Evolutionary conservation across 805 yeast species (phyloP).

Genomic region (Candida sakaeoensis): DNA sequence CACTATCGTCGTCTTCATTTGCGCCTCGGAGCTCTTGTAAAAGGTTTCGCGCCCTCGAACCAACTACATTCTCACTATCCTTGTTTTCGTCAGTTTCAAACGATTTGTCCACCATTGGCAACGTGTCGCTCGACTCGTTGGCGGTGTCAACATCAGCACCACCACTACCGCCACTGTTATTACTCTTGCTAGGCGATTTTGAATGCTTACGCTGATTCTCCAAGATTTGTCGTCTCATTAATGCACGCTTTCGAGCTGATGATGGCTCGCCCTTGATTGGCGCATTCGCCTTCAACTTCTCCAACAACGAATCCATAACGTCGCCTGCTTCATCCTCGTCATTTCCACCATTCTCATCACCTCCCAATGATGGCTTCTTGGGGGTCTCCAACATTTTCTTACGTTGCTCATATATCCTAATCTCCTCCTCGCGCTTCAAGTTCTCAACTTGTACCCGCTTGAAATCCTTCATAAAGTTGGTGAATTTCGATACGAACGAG

Average conservation of each 20-base stretch:
- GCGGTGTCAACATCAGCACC: too few relatives aligned
- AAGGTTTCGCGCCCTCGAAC: constrained; percentile 59
- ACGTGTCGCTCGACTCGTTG: too few relatives aligned
- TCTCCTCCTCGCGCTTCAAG: constrained; percentile 63
- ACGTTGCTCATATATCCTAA: constrained; percentile 68
- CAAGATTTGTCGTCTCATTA: constrained; percentile 60
- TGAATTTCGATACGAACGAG: constrained; percentile 59
- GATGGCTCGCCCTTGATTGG: constrained; percentile 73
- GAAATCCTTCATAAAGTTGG: constrained; percentile 57
- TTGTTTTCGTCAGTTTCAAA: constrained; percentile 7
- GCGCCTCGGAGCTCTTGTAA: constrained; percentile 54
- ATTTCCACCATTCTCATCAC: constrained; percentile 18
- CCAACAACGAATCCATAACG: constrained; percentile 83
- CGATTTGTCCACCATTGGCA: too few relatives aligned
- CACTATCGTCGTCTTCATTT: constrained; percentile 13
- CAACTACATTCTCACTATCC: constrained; percentile 34
- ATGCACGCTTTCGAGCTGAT: constrained; percentile 76
- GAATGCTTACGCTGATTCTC: constrained; percentile 23
- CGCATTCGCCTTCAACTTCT: constrained; percentile 83
- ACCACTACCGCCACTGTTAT: not conserved
- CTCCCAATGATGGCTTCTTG: constrained; percentile 11
- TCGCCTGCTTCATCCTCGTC: constrained; percentile 40
- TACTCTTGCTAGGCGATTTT: constrained; percentile 1
- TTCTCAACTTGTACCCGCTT: constrained; percentile 65
- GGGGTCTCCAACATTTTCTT: constrained; percentile 57